Evolutionary conservation across 148 eudicot species (phyloP).

Genomic region (Amaranthus palmeri): DNA sequence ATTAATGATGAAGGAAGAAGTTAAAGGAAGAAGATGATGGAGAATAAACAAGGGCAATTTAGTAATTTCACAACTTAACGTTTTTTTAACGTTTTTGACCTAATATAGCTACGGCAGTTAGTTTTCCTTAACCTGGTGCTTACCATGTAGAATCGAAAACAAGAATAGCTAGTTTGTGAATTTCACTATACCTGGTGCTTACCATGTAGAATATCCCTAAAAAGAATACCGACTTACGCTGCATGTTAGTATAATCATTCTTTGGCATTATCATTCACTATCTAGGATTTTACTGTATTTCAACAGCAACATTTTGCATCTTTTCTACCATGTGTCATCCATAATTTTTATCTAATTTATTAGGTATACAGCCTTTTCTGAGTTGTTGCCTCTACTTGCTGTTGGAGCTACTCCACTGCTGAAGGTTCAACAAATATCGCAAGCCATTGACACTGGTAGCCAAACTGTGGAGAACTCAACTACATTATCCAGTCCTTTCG

Average conservation of each 20-base stretch:
- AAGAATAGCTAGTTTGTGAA: too few species aligned
- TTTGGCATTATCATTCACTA: not conserved
- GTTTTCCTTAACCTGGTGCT: too few species aligned
- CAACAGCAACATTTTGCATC: not conserved
- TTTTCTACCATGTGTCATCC: not conserved
- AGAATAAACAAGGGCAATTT: too few species aligned
- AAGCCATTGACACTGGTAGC: constrained; percentile 53
- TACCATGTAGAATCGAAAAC: too few species aligned
- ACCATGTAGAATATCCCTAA: too few species aligned
- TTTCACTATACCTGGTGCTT: too few species aligned
- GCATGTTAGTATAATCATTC: not conserved
- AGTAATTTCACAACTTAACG: too few species aligned
- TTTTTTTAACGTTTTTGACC: too few species aligned
- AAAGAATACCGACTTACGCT: not conserved
- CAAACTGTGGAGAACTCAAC: constrained; percentile 59
- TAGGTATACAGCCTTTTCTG: constrained; percentile 96
- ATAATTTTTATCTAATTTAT: constrained; percentile 15
- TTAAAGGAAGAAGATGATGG: too few species aligned
- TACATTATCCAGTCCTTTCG: constrained; percentile 68
- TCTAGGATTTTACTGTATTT: not conserved
- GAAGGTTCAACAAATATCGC: constrained; percentile 73
- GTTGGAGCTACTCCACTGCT: constrained; percentile 52
- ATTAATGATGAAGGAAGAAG: too few species aligned
- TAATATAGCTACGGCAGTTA: too few species aligned
- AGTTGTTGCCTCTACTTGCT: constrained; percentile 87